Base-by-base conservation (phyloP, 495 filamentous ascomycete species). In the Saxophila tyrrhenica region DNA sequence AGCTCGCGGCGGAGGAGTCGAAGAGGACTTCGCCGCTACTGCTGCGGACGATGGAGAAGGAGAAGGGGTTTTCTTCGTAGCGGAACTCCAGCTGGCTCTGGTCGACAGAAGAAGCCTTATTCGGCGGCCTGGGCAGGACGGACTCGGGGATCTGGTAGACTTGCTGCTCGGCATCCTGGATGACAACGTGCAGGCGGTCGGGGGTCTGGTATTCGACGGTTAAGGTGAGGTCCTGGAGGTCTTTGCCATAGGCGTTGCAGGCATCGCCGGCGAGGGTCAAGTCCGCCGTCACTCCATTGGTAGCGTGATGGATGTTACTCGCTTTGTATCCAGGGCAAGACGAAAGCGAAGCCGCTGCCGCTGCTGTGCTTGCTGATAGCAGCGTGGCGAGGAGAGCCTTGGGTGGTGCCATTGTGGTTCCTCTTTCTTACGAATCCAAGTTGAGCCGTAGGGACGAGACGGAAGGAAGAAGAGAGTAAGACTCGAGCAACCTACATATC, bases 71-170 rank as follows among this genome's bases (percentile, higher is more conserved):
- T 48, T 77, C 70, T 35, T 73, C 70, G 59, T 82, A 82, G 61
- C 77, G 70, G 61, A 92, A 91, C 51, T 80, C 72, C 38, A 94
- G 69, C 29, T 74, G 75, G 0, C 76, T 70, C 63, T 66, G 44
- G 2, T 62, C 58, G 0, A 65, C 64, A 0, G 65, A 55, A n/a
- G 63, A 51, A 45, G 38, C 20, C 2, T 10, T n/a, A 11, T 10
- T 11, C 60, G 55, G 52, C 0, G 87, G 85, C 0, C 86, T 79
- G 16, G 84, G 75, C 16, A 95, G 65, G 17, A 87, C 81, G 2
- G 74, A 78, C 20, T 82, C 76, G 15, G 88, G 87, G 19, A 95
- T 79, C 65, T 92, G 85, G 61, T 90, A 95, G 20, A 86, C 79
- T 49, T 78, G 72, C 50, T 87, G 78, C n/a, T 75, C 79, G 22